Evolutionary conservation across 2,329 filamentous ascomycete genomes (phyloP), one percentile per base, ranked within the genome.

Genomic region (Hymenoscyphus occultus): DNA sequence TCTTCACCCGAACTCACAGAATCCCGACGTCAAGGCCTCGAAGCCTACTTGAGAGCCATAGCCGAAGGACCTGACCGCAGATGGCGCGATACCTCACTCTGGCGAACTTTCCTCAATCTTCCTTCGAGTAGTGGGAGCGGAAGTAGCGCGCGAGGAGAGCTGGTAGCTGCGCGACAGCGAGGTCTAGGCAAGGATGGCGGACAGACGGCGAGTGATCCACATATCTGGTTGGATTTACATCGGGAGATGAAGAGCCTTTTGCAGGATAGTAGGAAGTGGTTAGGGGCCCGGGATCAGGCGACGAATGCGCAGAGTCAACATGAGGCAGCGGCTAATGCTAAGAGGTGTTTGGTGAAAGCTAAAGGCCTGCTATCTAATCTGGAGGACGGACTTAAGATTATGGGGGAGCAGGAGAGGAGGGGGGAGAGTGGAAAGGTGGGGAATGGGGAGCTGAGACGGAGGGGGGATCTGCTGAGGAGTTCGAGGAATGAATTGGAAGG

Each of bases 191-290:
- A 60, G 2, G 62, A 71, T 48, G 72, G 69, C 9, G 73, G 69
- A 2, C 62, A 67, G 39, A 56, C 72, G 19, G 71, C 71, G 42
- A 64, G 64, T 7, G 74, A 75, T 74, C 75, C 73, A 42, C 72
- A 69, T 58, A 87, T 89, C 1, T 95, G 92, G 91, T 78, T 94
- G 32, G 91, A 94, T 73, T 81, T 91, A 63, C 88, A 93, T 73
- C 79, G 85, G 32, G 89, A 93, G 73, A 82, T 93, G 78, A 93
- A 93, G 78, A 80, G 81, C 16, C 83, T 85, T 68, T 81, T 95
- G 39, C 88, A 91, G 73, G 85, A 90, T 68, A 88, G 88, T 9
- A 77, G 89, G 19, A 79, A 86, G 67, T 84, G 83, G 74, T 78
- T 92, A n/a, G 88, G 89, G 48, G 80, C 84, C 69, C 80, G 91